These are phyloP conservation scores for Kodamaea laetipori DNA, from an alignment of 805 yeast genomes.

Conservation along the genomic window DNA sequence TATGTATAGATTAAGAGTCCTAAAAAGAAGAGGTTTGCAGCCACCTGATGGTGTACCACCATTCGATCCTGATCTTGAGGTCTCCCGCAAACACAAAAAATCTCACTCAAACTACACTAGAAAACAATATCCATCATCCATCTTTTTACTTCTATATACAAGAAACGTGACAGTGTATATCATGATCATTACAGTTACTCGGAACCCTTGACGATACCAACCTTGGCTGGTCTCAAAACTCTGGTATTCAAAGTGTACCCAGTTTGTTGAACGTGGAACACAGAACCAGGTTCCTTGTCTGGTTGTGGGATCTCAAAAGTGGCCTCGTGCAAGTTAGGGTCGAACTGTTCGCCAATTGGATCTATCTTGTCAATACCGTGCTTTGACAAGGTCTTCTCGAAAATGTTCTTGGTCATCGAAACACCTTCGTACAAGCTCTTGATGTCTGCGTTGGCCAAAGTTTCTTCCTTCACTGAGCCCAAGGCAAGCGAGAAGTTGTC, in stretches of 20 bases:
- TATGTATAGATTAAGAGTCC: no score
- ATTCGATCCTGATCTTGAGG: no score
- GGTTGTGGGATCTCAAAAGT: conserved; percentile 85
- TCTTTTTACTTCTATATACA: conserved; percentile 7
- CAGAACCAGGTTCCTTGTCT: conserved; percentile 88
- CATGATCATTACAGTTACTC: conserved; percentile 8
- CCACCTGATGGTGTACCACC: no score
- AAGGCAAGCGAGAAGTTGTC: conserved; percentile 91
- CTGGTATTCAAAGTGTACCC: conserved; percentile 86
- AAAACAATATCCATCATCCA: not conserved
- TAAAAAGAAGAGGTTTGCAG: no score
- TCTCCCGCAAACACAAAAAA: no score
- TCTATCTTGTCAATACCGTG: conserved; percentile 82
- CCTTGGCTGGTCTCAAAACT: conserved; percentile 93
- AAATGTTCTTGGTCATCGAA: conserved; percentile 82
- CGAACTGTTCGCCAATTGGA: conserved; percentile 83
- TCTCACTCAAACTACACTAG: not conserved
- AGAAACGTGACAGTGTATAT: not conserved
- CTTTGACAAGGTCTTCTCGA: conserved; percentile 76
- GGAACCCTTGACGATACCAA: conserved; percentile 77
- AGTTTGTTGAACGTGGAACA: conserved; percentile 87
- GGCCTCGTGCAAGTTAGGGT: conserved; percentile 92
- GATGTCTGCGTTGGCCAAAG: conserved; percentile 62
- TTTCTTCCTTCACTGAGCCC: conserved; percentile 65
- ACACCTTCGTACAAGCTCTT: conserved; percentile 84